Percentiles rank a stretch among this genome's conserved stretches.
Conservation (phyloP, 192 early-diverging fungal species). For the Chytriomyces hyalinus region DNA sequence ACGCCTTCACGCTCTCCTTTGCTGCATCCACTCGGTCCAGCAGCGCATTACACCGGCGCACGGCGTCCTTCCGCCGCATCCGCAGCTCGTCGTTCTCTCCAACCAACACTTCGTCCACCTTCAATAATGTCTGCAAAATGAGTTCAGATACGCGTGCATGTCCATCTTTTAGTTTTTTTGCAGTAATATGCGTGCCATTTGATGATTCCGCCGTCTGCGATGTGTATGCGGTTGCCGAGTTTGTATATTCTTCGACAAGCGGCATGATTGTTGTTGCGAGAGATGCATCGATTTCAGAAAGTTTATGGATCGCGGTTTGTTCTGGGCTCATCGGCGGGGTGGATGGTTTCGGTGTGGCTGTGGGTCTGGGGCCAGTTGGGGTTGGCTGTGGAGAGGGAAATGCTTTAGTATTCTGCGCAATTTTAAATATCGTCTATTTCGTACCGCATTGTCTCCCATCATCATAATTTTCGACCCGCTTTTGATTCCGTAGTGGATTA, state of each 20-base stretch:
- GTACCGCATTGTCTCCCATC: conserved; percentile 69
- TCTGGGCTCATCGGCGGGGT: conserved; percentile 49
- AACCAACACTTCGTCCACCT: conserved; percentile 75
- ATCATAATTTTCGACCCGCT: conserved; percentile 76
- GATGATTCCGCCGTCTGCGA: conserved; percentile 39
- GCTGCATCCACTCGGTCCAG: conserved; percentile 78
- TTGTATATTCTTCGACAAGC: conserved; percentile 52
- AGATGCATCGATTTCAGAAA: conserved; percentile 43
- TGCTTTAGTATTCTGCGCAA: conserved; percentile 40
- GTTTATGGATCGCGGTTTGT: conserved; percentile 56
- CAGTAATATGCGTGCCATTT: conserved; percentile 46
- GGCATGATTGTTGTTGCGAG: conserved; percentile 43
- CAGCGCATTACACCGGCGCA: conserved; percentile 72
- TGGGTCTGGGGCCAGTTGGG: neutral
- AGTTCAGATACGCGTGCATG: conserved; percentile 72
- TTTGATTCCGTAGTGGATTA: conserved; percentile 68
- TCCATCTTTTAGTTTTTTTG: conserved; percentile 69
- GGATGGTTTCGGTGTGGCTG: conserved; percentile 55
- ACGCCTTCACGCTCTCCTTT: conserved; percentile 55
- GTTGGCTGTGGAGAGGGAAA: conserved; percentile 45
- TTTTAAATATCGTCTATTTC: neutral
- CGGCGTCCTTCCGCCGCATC: conserved; percentile 72
- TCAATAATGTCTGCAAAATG: conserved; percentile 78
- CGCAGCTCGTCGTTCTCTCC: conserved; percentile 73
- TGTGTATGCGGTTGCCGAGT: conserved; percentile 35